These are phyloP conservation scores for Phialophora verrucosa DNA, from an alignment of 2,329 filamentous ascomycete genomes.

Conservation along the genomic window DNA sequence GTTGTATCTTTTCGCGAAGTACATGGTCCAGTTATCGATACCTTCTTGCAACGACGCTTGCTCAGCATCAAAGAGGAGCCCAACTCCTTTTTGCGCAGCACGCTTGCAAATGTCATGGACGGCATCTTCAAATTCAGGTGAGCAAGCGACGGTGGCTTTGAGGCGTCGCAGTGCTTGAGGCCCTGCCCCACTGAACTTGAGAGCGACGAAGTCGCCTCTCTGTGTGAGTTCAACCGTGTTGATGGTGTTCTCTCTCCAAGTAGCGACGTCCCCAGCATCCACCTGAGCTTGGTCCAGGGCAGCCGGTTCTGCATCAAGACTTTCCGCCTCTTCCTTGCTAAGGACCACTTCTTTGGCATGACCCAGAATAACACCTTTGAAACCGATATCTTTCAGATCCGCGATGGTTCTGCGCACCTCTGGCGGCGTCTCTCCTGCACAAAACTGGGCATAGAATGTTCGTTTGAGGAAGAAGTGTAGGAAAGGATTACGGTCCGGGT, in stretches of 20 bases:
- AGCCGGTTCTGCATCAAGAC: conserved; percentile 23
- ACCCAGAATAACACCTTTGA: conserved; percentile 80
- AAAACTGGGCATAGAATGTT: conserved; percentile 91
- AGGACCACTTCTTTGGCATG: conserved; percentile 84
- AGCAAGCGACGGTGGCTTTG: conserved; percentile 66
- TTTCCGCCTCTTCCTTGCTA: conserved; percentile 46
- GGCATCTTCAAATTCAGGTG: conserved; percentile 67
- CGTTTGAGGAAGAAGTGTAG: conserved; percentile 74
- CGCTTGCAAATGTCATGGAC: conserved; percentile 77
- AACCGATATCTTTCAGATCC: conserved; percentile 74
- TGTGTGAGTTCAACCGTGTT: conserved; percentile 64
- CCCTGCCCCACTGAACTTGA: conserved; percentile 84
- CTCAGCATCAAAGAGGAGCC: conserved; percentile 84
- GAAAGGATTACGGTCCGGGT: conserved; percentile 75
- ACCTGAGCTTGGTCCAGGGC: conserved; percentile 25
- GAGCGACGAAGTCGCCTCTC: conserved; percentile 66
- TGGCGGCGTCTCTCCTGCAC: conserved; percentile 73
- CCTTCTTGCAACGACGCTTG: conserved; percentile 78
- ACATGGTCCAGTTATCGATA: conserved; percentile 79
- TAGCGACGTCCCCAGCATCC: conserved; percentile 44
- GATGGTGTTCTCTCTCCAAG: conserved; percentile 76
- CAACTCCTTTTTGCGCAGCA: conserved; percentile 70
- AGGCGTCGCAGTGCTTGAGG: conserved; percentile 72
- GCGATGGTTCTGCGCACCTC: conserved; percentile 72
- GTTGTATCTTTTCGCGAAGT: conserved; percentile 80